Conservation (phyloP, 345 rosid species). For the Gossypium turneri region DNA sequence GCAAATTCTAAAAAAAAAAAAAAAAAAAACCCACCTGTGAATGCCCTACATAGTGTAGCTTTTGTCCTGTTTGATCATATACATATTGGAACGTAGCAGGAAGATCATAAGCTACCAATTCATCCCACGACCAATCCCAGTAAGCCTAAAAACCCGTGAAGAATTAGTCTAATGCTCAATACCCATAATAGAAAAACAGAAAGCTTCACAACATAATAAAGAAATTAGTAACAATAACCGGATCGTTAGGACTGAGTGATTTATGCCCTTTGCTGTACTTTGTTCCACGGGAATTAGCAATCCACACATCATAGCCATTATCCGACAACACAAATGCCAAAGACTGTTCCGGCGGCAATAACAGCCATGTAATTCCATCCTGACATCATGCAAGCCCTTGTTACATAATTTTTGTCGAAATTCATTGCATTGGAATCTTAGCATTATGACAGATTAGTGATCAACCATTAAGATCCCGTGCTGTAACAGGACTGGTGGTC, state of each 20-base stretch:
- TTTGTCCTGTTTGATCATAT: constrained; percentile 34
- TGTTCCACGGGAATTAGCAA: constrained; percentile 49
- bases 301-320: constrained; percentile 46
- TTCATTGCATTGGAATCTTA: neutral
- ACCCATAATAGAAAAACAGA: neutral
- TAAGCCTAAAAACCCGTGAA: constrained; percentile 28
- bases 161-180: neutral
- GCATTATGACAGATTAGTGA: neutral
- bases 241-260: constrained; percentile 28
- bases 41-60: constrained; percentile 48
- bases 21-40: constrained; percentile 36
- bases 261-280: constrained; percentile 35
- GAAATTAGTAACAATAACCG: constrained; percentile 12
- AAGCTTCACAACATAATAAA: neutral
- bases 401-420: neutral
- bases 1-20: neutral
- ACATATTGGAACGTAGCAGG: constrained; percentile 45
- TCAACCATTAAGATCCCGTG: constrained; percentile 48
- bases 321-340: constrained; percentile 43
- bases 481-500: constrained; percentile 46
- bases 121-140: constrained; percentile 65
- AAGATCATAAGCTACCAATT: constrained; percentile 46
- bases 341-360: constrained; percentile 37
- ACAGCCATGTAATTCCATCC: constrained; percentile 49
- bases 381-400: constrained; percentile 16